These are phyloP conservation scores for Cercospora sesami DNA, from an alignment of 2,329 filamentous ascomycete genomes.

Conservation along the genomic window DNA sequence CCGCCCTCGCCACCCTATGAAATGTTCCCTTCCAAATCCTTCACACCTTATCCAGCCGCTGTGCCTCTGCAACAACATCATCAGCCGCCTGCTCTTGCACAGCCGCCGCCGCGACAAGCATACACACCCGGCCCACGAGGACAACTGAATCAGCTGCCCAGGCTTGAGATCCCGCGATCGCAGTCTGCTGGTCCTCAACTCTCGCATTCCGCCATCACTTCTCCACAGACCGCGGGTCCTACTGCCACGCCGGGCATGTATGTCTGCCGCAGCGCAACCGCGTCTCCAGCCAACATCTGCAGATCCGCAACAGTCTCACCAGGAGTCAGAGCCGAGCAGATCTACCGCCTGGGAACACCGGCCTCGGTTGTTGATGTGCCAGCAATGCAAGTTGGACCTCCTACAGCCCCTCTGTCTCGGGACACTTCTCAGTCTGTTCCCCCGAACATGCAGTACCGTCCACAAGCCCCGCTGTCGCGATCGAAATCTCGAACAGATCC, in stretches of 20 bases:
- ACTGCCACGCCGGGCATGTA: slow-evolving; percentile 36
- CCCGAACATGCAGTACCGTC: slow-evolving; percentile 81
- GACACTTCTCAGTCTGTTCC: slow-evolving; percentile 88
- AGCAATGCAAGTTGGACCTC: slow-evolving; percentile 49
- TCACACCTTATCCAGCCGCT: slow-evolving; percentile 32
- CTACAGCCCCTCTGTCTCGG: slow-evolving; percentile 66
- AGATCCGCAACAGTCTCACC: slow-evolving; percentile 82
- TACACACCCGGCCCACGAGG: slow-evolving; percentile 48
- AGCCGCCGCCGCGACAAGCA: slow-evolving; percentile 36
- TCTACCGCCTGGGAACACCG: slow-evolving; percentile 79
- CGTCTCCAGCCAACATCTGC: slow-evolving; percentile 60
- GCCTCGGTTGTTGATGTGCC: slow-evolving; percentile 90
- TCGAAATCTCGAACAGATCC: slow-evolving; percentile 43
- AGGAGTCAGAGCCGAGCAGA: slow-evolving; percentile 40
- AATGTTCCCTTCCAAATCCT: slow-evolving; percentile 30
- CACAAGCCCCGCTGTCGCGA: slow-evolving; percentile 40
- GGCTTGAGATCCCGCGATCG: slow-evolving; percentile 56
- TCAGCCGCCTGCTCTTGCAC: slow-evolving; percentile 37
- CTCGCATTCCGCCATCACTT: slow-evolving; percentile 21
- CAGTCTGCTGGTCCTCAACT: slow-evolving; percentile 42
- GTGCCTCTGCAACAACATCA: slow-evolving; percentile 22
- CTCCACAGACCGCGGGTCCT: slow-evolving; percentile 32
- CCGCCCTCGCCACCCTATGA: slow-evolving; percentile 62
- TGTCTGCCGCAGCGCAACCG: slow-evolving; percentile 48
- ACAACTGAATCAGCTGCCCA: slow-evolving; percentile 58